These are phyloP conservation scores for Karstenula rhodostoma DNA, from an alignment of 2,329 filamentous ascomycete genomes.

Conservation along the genomic window DNA sequence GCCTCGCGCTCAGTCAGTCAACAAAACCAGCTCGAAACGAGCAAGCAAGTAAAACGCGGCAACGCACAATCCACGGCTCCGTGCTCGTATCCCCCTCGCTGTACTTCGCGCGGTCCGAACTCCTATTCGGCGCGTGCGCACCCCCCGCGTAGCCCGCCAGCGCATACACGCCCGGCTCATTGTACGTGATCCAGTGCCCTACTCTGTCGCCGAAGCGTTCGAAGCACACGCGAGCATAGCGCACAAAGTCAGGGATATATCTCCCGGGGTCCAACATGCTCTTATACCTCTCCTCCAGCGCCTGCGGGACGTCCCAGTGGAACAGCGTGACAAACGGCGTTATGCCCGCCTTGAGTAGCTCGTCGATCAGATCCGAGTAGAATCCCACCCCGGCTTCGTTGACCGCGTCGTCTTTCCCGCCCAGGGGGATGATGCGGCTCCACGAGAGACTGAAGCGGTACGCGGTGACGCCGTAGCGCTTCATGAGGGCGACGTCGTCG, in stretches of 20 bases:
- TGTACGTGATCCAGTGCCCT: constrained; percentile 54
- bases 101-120: constrained; percentile 18
- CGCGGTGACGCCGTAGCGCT: constrained; percentile 26
- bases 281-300: constrained; percentile 27
- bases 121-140: constrained; percentile 39
- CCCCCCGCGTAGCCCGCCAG: constrained; percentile 44
- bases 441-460: constrained; percentile 32
- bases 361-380: constrained; percentile 30
- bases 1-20: background rate
- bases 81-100: constrained; percentile 24
- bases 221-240: constrained; percentile 52
- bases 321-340: constrained; percentile 31
- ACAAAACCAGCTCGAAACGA: too few relatives aligned
- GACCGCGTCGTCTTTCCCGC: constrained; percentile 25
- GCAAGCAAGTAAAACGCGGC: background rate
- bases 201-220: constrained; percentile 51
- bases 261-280: constrained; percentile 31
- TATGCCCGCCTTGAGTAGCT: constrained; percentile 23
- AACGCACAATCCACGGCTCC: constrained; percentile 39
- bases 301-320: constrained; percentile 32
- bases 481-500: constrained; percentile 52
- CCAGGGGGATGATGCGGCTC: constrained; percentile 29
- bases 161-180: constrained; percentile 46
- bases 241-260: constrained; percentile 38
- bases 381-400: constrained; percentile 27